Evolutionary conservation across 805 yeast species (phyloP), one percentile per base, ranked within the genome.

Genomic region (Nakazawaea wickerhamii): DNA sequence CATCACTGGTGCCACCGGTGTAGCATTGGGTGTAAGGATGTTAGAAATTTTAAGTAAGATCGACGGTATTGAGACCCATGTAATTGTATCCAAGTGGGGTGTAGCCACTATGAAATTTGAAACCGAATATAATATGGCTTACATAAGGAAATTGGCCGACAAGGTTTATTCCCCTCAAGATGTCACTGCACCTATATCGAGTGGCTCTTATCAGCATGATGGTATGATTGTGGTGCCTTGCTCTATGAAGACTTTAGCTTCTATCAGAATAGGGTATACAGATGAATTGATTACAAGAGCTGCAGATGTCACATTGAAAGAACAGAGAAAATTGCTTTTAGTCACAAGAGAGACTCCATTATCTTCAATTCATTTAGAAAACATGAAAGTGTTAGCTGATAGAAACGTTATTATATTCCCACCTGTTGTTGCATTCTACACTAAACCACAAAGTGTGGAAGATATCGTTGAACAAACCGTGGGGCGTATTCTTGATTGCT

Each of bases 181-280:
- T 39, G 59, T 55, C n/a, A 45, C 52, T 11, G 59, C 60, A 3
- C 53, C 59, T 9, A 54, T 57, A 8, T 55, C 60, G 3, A 49
- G 55, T 14, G 60, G 60, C 3, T 55, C 59, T 4, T 56, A 56
- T 28, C 56, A 50, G 21, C 58, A 54, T 32, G 61, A 57, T 36
- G 61, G 61, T 5, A 57, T 57, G 60, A 56, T 57, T 20, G 55
- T 57, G 11, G 59, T 51, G 5, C 61, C 61, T 3, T 57, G 60
- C 38, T 54, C 59, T 4, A 55, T 56, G 61, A 57, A 57, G 36
- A 47, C 61, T 6, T 47, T 57, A 30, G 53, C 59, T 10, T 55
- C 58, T 1, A 56, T 57, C 22, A 50, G 57, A 28, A 51, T 50
- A 18, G 60, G 61, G 4, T 56, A 45, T 34, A 56, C 59, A 4